phyloP scores from a whole-genome alignment of 129 eudicot genomes.

The Pulicaria dysenterica region DNA sequence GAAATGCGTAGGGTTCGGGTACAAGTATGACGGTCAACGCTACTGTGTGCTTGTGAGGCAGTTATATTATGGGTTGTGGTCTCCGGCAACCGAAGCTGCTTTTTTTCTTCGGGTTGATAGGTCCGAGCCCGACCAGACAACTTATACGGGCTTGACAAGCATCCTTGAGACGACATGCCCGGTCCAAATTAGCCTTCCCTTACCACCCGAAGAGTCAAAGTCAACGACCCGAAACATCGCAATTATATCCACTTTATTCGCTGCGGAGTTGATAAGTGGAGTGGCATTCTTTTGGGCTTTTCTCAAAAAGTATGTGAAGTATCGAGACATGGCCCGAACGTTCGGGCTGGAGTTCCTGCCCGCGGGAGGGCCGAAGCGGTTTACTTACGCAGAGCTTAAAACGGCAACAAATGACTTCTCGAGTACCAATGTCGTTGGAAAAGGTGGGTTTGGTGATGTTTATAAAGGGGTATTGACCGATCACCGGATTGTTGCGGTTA shows the following conservation, averaged over 20 bases:
- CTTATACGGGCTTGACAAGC: slow-evolving; percentile 62
- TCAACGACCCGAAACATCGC: slow-evolving; percentile 69
- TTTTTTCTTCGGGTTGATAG: slow-evolving; percentile 63
- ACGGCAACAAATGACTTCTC: slow-evolving; percentile 71
- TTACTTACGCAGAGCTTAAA: slow-evolving; percentile 71
- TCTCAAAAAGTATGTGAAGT: slow-evolving; percentile 73
- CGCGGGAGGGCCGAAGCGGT: slow-evolving; percentile 80
- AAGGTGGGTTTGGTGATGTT: slow-evolving; percentile 86
- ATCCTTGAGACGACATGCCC: slow-evolving; percentile 71
- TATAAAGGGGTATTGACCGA: slow-evolving; percentile 75
- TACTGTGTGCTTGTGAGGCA: slow-evolving; percentile 54
- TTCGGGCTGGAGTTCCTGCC: slow-evolving; percentile 86
- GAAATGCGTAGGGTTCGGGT: slow-evolving; percentile 66
- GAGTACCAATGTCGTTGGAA: slow-evolving; percentile 54
- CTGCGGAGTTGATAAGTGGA: slow-evolving; percentile 80
- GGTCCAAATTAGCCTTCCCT: slow-evolving; percentile 63
- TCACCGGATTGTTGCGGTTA: slow-evolving; percentile 81
- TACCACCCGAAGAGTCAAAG: slow-evolving; percentile 64
- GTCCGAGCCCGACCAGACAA: slow-evolving; percentile 47
- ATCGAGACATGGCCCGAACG: slow-evolving; percentile 90
- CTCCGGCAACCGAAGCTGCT: slow-evolving; percentile 57
- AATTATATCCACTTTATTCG: slow-evolving; percentile 64
- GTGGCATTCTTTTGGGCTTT: slow-evolving; percentile 87
- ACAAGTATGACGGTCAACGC: slow-evolving; percentile 57
- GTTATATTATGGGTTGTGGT: slow-evolving; percentile 66